Evolutionary conservation across 2,329 filamentous ascomycete genomes (phyloP), one percentile per base, ranked within the genome.

Genomic region (Podosphaera aphanis): DNA sequence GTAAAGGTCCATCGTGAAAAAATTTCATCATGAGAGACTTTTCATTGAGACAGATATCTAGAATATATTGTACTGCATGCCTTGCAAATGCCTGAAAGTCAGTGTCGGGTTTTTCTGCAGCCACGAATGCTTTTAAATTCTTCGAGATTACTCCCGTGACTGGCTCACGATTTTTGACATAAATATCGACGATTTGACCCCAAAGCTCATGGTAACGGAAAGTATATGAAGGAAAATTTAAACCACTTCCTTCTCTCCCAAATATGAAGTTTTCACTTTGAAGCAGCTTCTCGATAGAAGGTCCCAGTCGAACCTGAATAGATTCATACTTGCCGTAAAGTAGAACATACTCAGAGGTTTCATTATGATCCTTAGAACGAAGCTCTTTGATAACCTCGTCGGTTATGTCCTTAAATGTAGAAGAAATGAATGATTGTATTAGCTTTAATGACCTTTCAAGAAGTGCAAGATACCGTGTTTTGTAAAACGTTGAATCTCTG

Each of bases 401-500:
- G 75, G 64, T n/a, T 66, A 67, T 51, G 69, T 70, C 48, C 73
- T 75, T 55, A 8, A 57, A 44, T 46, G 51, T 48, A 27, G 47
- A 51, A 1, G 50, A 49, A 37, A 57, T 49, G 35, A 45, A 35
- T 11, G n/a, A 45, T 31, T 47, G 46, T 18, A 49, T 44, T 20
- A 50, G 44, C 38, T 77, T 73, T 8, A 79, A 63, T 0, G 74
- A 70, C 52, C 76, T 76, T 23, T 73, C 74, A 13, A 95, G 70
- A 11, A 94, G 69, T 0, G 90, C 70, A 49, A 83, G 76, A 60
- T 95, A 95, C 49, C 85, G 75, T 5, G 88, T 84, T 38, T 86
- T 73, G 60, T 94, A 95, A 1, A 80, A 76, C 50, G 85, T 79
- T 2, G 86, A 79, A 60, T 95, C 88, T 50, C 83, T 81, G 59